Conservation (phyloP, 129 eudicot species). For the Centaurea solstitialis region DNA sequence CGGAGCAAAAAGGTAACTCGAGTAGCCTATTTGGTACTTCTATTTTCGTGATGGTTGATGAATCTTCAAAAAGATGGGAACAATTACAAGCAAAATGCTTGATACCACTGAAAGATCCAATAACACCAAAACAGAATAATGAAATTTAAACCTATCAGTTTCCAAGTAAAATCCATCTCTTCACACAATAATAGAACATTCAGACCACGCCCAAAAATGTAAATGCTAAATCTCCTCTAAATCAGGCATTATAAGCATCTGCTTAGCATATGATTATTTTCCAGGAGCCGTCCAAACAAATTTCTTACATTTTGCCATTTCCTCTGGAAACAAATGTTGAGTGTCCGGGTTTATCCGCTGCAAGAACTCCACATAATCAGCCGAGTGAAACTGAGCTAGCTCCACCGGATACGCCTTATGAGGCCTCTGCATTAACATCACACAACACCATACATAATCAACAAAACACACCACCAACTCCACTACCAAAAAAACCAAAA, state of each 20-base stretch:
- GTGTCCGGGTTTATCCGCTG: constrained; percentile 87
- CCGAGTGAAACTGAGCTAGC: constrained; percentile 95
- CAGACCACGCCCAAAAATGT: not conserved
- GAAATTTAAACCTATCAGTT: not conserved
- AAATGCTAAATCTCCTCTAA: not conserved
- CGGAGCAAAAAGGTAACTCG: not conserved
- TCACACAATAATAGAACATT: not conserved
- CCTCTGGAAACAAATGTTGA: constrained; percentile 53
- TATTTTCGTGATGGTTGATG: no score
- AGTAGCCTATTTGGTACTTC: not conserved
- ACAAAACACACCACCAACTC: not conserved
- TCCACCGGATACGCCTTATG: constrained; percentile 97
- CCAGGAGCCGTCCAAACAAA: constrained; percentile 1
- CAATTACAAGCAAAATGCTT: not conserved
- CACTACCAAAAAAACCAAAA: not conserved
- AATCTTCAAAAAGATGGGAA: not conserved
- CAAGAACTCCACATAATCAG: constrained; percentile 96
- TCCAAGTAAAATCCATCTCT: not conserved
- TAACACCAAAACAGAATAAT: not conserved
- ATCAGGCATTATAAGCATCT: not conserved
- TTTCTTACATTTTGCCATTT: constrained; percentile 70
- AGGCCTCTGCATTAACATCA: constrained; percentile 63
- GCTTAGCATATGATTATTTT: not conserved
- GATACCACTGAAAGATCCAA: not conserved
- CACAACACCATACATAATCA: constrained; percentile 15